Evolutionary conservation across 2,329 filamentous ascomycete species (phyloP).

Genomic region (Trichoderma sp.): DNA sequence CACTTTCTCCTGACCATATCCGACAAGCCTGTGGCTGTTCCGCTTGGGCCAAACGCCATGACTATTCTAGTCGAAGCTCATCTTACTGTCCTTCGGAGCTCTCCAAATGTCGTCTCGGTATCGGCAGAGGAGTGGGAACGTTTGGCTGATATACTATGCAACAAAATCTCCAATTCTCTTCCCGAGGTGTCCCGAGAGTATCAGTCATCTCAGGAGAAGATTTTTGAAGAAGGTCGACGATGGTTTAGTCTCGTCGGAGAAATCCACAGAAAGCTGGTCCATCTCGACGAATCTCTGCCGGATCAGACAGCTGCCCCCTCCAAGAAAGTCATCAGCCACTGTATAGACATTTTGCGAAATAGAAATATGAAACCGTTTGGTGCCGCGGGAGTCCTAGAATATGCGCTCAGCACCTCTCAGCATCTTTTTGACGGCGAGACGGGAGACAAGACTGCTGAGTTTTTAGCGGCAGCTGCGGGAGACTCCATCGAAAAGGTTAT

Average conservation of each 20-base stretch:
- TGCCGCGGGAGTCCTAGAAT: slow-evolving; percentile 51
- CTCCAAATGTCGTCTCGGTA: slow-evolving; percentile 48
- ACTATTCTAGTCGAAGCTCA: slow-evolving; percentile 52
- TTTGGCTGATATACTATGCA: slow-evolving; percentile 62
- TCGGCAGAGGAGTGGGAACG: slow-evolving; percentile 63
- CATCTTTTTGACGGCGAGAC: slow-evolving; percentile 43
- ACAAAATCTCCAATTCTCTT: slow-evolving; percentile 70
- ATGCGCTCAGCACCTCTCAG: slow-evolving; percentile 42
- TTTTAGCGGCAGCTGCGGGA: slow-evolving; percentile 53
- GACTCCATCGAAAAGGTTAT: slow-evolving; percentile 61
- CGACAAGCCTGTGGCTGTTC: slow-evolving; percentile 41
- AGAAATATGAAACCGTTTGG: slow-evolving; percentile 61
- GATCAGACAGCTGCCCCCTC: slow-evolving; percentile 38
- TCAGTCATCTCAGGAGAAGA: slow-evolving; percentile 67
- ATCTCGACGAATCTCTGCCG: slow-evolving; percentile 29
- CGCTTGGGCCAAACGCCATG: slow-evolving; percentile 39
- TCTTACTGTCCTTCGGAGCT: slow-evolving; percentile 44
- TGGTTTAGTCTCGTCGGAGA: slow-evolving; percentile 63
- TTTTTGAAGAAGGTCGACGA: slow-evolving; percentile 66
- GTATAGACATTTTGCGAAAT: slow-evolving; percentile 47
- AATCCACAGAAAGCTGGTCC: slow-evolving; percentile 42
- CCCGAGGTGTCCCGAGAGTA: slow-evolving; percentile 82
- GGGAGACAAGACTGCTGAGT: slow-evolving; percentile 42
- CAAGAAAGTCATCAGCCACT: slow-evolving; percentile 36
- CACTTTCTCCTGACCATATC: slow-evolving; percentile 54